A percentile compares a stretch with the other conserved stretches of the same genome.
phyloP scores from a whole-genome alignment of 1,139 yeast species.

The Protomyces inouyei region DNA sequence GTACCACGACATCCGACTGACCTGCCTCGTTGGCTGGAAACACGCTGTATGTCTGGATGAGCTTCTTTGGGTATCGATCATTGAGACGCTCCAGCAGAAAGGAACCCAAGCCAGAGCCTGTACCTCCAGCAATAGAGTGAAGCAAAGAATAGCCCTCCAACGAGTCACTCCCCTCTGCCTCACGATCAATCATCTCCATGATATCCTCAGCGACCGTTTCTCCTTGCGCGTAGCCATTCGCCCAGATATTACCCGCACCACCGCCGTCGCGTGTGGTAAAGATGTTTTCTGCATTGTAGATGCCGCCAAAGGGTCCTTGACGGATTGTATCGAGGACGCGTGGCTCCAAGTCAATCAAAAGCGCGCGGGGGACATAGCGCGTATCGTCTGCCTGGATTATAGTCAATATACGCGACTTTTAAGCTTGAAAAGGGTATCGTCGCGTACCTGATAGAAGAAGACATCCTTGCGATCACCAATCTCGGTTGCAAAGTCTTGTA shows the following conservation, averaged over 20 bases:
- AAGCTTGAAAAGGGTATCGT: neutral
- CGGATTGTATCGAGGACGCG: conserved; percentile 48
- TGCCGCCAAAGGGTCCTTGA: conserved; percentile 50
- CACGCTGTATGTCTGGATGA: conserved; percentile 78
- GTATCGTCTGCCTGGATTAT: conserved; percentile 55
- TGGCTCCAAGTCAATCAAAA: conserved; percentile 84
- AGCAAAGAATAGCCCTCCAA: conserved; percentile 83
- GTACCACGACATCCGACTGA: conserved; percentile 94
- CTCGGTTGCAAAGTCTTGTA: conserved; percentile 39
- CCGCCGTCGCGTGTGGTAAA: conserved; percentile 75
- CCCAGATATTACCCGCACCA: conserved; percentile 97
- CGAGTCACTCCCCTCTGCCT: conserved; percentile 84
- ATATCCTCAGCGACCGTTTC: conserved; percentile 63
- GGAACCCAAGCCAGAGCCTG: conserved; percentile 95
- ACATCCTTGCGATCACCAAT: conserved; percentile 74
- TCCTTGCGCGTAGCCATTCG: conserved; percentile 80
- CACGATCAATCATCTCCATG: conserved; percentile 79
- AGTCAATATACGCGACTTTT: neutral
- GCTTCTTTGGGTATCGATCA: conserved; percentile 77
- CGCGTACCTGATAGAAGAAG: conserved; percentile 57
- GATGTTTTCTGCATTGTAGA: conserved; percentile 80
- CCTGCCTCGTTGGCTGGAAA: conserved; percentile 65
- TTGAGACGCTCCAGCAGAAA: conserved; percentile 67
- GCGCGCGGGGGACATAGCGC: conserved; percentile 79
- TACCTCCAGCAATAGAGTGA: conserved; percentile 98